These are phyloP conservation scores for Patellifolia procumbens DNA, from an alignment of 179 eudicot species.

Conservation along the genomic window DNA sequence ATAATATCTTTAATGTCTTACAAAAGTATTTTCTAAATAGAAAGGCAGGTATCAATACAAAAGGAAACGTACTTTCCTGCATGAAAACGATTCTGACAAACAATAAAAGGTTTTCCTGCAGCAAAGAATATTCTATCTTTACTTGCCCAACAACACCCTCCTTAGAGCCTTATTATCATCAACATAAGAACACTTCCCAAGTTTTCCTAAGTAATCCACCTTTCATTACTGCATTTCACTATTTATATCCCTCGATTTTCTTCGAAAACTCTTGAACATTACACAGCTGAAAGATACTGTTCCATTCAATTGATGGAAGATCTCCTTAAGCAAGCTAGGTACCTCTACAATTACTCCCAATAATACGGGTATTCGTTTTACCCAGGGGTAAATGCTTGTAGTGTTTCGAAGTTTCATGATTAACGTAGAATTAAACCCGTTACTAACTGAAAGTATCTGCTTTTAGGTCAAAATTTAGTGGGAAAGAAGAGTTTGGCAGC, in stretches of 20 bases:
- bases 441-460: not conserved
- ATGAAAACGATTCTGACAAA: not conserved
- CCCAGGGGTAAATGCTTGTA: conserved; percentile 10
- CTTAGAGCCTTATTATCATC: not conserved
- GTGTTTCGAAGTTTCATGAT: not conserved
- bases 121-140: conserved; percentile 19
- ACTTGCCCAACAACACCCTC: conserved; percentile 12
- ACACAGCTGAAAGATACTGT: not conserved
- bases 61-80: conserved; percentile 15
- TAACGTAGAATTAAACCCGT: not conserved
- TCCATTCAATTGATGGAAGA: conserved; percentile 10
- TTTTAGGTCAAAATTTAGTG: not conserved
- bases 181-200: not conserved
- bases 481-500: conserved; percentile 15
- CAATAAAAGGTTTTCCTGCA: conserved; percentile 7
- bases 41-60: not conserved
- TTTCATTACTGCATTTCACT: not conserved
- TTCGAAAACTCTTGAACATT: not conserved
- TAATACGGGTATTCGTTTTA: conserved; percentile 5
- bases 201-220: not conserved
- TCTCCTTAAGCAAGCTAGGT: conserved; percentile 20
- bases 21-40: not conserved
- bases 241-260: not conserved
- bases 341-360: conserved; percentile 16
- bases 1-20: too few relatives aligned